Evolutionary conservation across 805 yeast species (phyloP).

Genomic region (Starmerella khaoyaiensis): DNA sequence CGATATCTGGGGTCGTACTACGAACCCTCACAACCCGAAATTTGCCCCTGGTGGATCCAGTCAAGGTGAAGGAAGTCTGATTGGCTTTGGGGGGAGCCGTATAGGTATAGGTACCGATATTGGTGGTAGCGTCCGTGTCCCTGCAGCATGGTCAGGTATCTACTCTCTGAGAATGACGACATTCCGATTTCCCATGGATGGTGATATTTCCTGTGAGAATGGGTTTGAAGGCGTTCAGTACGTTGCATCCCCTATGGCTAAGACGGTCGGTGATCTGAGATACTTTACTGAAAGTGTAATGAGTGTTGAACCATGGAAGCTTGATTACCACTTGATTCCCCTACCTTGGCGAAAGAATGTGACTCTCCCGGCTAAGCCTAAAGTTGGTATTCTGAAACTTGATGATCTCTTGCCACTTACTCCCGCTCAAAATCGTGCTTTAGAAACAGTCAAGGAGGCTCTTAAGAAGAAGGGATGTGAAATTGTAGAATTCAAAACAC

Average conservation of each 20-base stretch:
- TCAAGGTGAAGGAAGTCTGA: constrained; percentile 40
- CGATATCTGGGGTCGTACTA: constrained; percentile 40
- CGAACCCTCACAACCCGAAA: constrained; percentile 37
- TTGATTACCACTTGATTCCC: constrained; percentile 34
- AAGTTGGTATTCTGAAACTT: constrained; percentile 37
- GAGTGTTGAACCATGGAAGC: constrained; percentile 42
- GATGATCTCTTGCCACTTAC: constrained; percentile 41
- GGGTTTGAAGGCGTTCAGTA: constrained; percentile 33
- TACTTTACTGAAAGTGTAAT: constrained; percentile 37
- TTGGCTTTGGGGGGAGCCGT: constrained; percentile 37
- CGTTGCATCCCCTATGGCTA: constrained; percentile 31
- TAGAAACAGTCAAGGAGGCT: constrained; percentile 31
- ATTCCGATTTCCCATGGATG: constrained; percentile 36
- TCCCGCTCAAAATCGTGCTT: constrained; percentile 35
- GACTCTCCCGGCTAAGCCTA: constrained; percentile 32
- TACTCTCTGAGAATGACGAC: constrained; percentile 41
- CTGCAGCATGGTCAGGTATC: constrained; percentile 41
- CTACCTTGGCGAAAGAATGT: constrained; percentile 38
- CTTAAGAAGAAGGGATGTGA: constrained; percentile 36
- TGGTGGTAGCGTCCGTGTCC: constrained; percentile 45
- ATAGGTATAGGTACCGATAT: constrained; percentile 46
- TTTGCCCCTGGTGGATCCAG: constrained; percentile 43
- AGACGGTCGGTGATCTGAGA: constrained; percentile 38
- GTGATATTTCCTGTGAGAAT: constrained; percentile 32
- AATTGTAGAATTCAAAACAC: constrained; percentile 35